These are phyloP conservation scores for Penicillium concentricum DNA, from an alignment of 2,329 filamentous ascomycete species.

Conservation along the genomic window DNA sequence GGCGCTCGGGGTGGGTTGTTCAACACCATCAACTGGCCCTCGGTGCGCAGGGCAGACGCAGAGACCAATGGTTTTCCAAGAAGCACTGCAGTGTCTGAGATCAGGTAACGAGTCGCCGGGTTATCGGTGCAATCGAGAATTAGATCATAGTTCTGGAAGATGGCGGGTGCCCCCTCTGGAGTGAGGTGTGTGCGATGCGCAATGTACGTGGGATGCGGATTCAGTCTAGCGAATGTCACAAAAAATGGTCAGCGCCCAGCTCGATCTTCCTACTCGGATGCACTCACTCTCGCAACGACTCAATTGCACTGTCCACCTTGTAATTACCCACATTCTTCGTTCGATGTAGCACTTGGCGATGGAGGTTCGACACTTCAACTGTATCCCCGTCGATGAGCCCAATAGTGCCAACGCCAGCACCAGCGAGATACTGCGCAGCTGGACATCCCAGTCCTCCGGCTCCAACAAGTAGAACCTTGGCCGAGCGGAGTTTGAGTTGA, in stretches of 20 bases:
- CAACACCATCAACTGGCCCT: constrained; percentile 85
- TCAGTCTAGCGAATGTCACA: constrained; percentile 55
- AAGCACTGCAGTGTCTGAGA: constrained; percentile 85
- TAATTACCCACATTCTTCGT: constrained; percentile 67
- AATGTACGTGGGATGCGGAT: constrained; percentile 67
- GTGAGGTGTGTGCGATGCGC: constrained; percentile 65
- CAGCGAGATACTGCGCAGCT: constrained; percentile 87
- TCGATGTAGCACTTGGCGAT: constrained; percentile 83
- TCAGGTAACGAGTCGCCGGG: constrained; percentile 84
- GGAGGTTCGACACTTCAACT: constrained; percentile 87
- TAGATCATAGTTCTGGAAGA: constrained; percentile 72
- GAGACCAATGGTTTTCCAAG: constrained; percentile 78
- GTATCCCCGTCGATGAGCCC: constrained; percentile 84
- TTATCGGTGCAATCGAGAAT: constrained; percentile 96
- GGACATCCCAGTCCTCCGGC: constrained; percentile 89
- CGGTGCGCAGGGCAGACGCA: constrained; percentile 81
- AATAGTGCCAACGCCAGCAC: constrained; percentile 78
- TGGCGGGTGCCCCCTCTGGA: constrained; percentile 63
- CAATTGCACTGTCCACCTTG: constrained; percentile 77
- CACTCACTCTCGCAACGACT: constrained; percentile 56
- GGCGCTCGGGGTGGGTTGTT: constrained; percentile 71
- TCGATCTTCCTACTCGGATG: background rate
- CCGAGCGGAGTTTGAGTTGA: constrained; percentile 69
- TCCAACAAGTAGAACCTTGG: constrained; percentile 77
- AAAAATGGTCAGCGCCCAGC: constrained; percentile 9